phyloP scores from a whole-genome alignment of 768 basidiomycete species.

The Boletellus sp. region DNA sequence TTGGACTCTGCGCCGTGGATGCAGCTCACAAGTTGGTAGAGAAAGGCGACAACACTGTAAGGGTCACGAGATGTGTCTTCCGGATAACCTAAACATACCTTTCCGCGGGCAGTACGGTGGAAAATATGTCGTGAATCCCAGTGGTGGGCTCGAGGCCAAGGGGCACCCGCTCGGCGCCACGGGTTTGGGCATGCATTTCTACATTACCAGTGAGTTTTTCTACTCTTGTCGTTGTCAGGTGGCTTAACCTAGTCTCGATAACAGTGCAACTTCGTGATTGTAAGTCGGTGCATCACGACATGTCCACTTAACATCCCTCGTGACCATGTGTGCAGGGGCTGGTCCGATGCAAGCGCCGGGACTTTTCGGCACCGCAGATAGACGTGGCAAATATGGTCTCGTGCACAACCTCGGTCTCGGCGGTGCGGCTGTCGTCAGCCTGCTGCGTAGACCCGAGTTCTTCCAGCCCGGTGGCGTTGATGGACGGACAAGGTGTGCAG shows the following conservation, averaged over 20 bases:
- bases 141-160: conserved; percentile 85
- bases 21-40: conserved; percentile 76
- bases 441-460: conserved; percentile 76
- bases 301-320: not conserved
- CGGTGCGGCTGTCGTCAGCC: conserved; percentile 72
- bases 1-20: conserved; percentile 63
- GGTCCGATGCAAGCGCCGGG: conserved; percentile 81
- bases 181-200: conserved; percentile 84
- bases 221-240: not conserved
- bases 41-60: conserved; percentile 72
- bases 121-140: conserved; percentile 81
- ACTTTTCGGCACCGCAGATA: conserved; percentile 57
- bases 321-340: conserved; percentile 49
- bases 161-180: conserved; percentile 84
- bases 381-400: conserved; percentile 73
- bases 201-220: conserved; percentile 61
- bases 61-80: conserved; percentile 12
- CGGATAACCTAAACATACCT: not conserved
- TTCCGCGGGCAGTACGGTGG: conserved; percentile 61
- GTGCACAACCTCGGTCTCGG: conserved; percentile 84
- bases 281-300: conserved; percentile 23
- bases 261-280: conserved; percentile 75
- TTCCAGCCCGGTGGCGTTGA: conserved; percentile 63
- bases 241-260: conserved; percentile 1
- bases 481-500: conserved; percentile 56